A percentile compares a stretch with the other conserved stretches of the same genome.
phyloP scores from a whole-genome alignment of 176 grass and related monocot species.

The Cenchrus fungigraminus region DNA sequence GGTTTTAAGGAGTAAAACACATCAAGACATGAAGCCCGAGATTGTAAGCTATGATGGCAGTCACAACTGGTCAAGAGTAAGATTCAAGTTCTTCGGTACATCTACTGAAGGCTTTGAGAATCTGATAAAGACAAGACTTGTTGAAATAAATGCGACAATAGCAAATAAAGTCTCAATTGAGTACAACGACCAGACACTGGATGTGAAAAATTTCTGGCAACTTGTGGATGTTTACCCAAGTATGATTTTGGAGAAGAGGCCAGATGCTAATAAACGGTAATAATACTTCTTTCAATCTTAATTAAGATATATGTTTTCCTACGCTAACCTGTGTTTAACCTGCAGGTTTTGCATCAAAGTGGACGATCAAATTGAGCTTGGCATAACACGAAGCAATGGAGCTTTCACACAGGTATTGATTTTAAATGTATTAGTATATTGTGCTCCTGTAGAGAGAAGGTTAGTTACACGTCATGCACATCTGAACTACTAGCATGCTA shows the following conservation, averaged over 20 bases:
- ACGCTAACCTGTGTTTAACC: neutral
- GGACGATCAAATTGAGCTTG: neutral
- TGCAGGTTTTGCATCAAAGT: neutral
- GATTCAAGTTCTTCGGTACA: neutral
- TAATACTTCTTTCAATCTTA: neutral
- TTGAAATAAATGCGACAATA: neutral
- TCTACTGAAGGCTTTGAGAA: neutral
- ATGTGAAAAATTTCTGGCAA: neutral
- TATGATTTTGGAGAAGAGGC: neutral
- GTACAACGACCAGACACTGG: neutral
- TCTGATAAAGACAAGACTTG: neutral
- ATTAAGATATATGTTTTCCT: neutral
- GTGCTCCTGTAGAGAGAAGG: neutral
- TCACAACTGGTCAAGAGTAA: constrained; percentile 1
- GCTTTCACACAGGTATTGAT: neutral
- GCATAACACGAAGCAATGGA: neutral
- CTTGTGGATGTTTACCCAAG: neutral
- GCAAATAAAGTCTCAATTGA: neutral
- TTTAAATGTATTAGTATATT: neutral
- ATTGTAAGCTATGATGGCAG: neutral
- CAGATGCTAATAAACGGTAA: constrained; percentile 1
- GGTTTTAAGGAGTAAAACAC: neutral
- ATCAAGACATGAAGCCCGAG: neutral
- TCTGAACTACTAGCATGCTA: too few relatives aligned
- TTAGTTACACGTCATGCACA: neutral